A percentile compares a stretch with the other conserved stretches of the same genome.
These are phyloP conservation scores for Tetracentron sinense DNA, from an alignment of 164 flowering plant species.

Conservation along the genomic window DNA sequence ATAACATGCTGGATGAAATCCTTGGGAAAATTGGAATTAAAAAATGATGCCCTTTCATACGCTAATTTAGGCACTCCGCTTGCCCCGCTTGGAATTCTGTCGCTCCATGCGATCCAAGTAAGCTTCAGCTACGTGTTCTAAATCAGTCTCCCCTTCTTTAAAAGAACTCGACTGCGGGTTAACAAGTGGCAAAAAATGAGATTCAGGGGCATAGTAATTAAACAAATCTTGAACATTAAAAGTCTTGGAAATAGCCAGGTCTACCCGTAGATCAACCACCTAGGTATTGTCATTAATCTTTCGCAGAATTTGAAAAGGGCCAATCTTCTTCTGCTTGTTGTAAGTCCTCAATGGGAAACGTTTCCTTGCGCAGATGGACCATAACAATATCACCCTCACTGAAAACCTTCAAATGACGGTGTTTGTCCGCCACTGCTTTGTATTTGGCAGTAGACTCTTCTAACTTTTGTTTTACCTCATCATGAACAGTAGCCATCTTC, in stretches of 20 bases:
- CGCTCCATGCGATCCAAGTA: too few species aligned
- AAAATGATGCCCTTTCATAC: too few species aligned
- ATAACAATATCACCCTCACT: constrained; percentile 19
- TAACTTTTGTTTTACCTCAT: background rate
- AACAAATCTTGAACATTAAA: background rate
- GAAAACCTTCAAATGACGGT: background rate
- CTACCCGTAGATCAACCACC: background rate
- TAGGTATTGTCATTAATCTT: background rate
- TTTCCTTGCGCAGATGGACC: constrained; percentile 17
- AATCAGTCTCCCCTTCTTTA: background rate
- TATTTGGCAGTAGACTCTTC: background rate
- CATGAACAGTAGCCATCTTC: background rate
- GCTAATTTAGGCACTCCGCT: too few species aligned
- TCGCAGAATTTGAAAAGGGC: background rate
- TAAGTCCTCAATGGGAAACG: constrained; percentile 9
- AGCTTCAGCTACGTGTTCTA: too few species aligned
- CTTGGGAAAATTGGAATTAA: too few species aligned
- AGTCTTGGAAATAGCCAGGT: background rate
- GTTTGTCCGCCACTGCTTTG: constrained; percentile 6
- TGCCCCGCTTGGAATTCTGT: too few species aligned
- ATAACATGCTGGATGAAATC: too few species aligned
- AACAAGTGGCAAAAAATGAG: background rate
- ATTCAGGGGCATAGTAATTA: background rate
- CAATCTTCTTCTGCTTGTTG: background rate
- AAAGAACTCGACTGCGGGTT: background rate